phyloP scores from a whole-genome alignment of 352 stramenopile species.

The Peronospora belbahrii region DNA sequence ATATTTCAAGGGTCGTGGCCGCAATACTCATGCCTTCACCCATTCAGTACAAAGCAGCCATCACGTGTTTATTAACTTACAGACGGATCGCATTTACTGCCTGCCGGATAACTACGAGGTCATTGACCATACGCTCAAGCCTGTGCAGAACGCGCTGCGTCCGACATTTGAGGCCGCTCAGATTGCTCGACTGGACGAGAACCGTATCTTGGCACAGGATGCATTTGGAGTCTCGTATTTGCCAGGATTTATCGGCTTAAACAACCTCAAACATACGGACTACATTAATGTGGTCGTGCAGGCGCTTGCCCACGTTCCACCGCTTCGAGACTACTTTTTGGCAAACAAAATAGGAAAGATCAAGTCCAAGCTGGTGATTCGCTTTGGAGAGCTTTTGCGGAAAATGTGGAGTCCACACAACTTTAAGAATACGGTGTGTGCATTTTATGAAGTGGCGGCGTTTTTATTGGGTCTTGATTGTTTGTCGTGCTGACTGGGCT shows the following conservation, averaged over 20 bases:
- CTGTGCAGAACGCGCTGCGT: constrained; percentile 92
- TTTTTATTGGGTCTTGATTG: neutral
- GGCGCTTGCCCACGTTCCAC: constrained; percentile 91
- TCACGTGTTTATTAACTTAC: constrained; percentile 97
- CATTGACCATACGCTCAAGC: constrained; percentile 89
- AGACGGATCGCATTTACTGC: constrained; percentile 93
- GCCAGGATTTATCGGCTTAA: constrained; percentile 95
- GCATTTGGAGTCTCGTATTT: constrained; percentile 96
- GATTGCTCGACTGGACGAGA: constrained; percentile 87
- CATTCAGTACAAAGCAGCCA: constrained; percentile 95
- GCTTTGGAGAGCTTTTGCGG: constrained; percentile 93
- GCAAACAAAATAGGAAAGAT: constrained; percentile 37
- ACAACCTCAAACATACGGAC: constrained; percentile 97
- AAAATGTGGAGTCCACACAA: constrained; percentile 98
- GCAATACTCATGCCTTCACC: constrained; percentile 92
- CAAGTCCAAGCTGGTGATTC: constrained; percentile 83
- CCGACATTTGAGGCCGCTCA: constrained; percentile 81
- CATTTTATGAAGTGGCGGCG: neutral
- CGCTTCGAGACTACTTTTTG: constrained; percentile 96
- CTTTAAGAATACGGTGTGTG: constrained; percentile 95
- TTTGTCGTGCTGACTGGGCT: neutral
- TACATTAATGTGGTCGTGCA: constrained; percentile 97
- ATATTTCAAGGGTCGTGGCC: constrained; percentile 94
- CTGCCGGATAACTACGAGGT: constrained; percentile 99
- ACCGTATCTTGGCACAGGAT: constrained; percentile 89